These are phyloP conservation scores for Teunomyces pallodes DNA, from an alignment of 805 yeast genomes.

Conservation along the genomic window DNA sequence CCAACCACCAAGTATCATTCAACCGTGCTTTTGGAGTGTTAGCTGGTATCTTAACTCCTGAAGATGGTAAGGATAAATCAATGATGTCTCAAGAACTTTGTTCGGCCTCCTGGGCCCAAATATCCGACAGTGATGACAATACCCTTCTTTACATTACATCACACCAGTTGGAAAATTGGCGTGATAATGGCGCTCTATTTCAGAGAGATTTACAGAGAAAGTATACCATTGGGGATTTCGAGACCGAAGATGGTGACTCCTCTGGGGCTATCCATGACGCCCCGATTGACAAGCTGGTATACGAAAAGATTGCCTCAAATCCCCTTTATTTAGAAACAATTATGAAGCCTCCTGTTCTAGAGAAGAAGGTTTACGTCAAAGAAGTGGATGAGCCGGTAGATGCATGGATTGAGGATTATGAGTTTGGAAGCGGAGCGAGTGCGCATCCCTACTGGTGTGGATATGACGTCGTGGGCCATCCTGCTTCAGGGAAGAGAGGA, in stretches of 20 bases:
- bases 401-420: constrained; percentile 22
- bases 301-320: constrained; percentile 13
- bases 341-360: constrained; percentile 24
- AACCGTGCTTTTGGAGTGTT: constrained; percentile 24
- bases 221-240: constrained; percentile 6
- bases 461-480: constrained; percentile 30
- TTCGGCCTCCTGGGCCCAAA: constrained; percentile 38
- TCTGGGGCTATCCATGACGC: constrained; percentile 5
- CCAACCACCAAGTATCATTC: constrained; percentile 18
- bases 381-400: constrained; percentile 24
- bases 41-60: constrained; percentile 32
- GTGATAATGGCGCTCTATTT: constrained; percentile 13
- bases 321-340: constrained; percentile 23
- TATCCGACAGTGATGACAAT: constrained; percentile 21
- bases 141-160: constrained; percentile 29
- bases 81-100: constrained; percentile 29
- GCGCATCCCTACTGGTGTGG: constrained; percentile 32
- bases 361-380: constrained; percentile 11
- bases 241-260: constrained; percentile 3
- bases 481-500: constrained; percentile 17
- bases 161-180: constrained; percentile 34
- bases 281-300: not conserved
- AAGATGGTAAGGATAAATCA: constrained; percentile 14
- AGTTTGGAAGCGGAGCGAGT: constrained; percentile 10
- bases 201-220: constrained; percentile 14